Conservation (phyloP, 352 stramenopile genomes). For the Pythium dissotocum region DNA sequence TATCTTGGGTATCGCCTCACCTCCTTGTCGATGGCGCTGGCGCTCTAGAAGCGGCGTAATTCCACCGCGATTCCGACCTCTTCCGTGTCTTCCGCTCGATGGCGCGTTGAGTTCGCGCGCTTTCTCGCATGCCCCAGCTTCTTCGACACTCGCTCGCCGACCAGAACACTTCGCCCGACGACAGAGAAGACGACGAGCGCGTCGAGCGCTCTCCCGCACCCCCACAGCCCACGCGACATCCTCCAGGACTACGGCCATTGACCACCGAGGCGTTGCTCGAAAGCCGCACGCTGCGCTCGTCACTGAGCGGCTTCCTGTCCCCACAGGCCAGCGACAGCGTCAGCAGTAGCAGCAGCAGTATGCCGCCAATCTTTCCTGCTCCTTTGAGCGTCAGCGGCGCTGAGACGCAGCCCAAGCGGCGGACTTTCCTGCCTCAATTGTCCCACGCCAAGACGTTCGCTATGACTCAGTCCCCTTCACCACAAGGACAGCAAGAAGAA, state of each 20-base stretch:
- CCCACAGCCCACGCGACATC: background rate
- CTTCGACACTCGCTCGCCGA: background rate
- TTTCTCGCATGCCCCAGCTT: conserved; percentile 8
- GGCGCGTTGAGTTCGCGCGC: conserved; percentile 6
- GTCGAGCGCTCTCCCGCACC: conserved; percentile 1
- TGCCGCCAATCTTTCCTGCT: conserved; percentile 23
- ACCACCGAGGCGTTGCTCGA: conserved; percentile 36
- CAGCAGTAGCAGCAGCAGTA: conserved; percentile 6
- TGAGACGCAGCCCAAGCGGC: conserved; percentile 14
- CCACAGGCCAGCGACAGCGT: background rate
- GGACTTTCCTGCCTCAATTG: conserved; percentile 30
- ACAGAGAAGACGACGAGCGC: conserved; percentile 11
- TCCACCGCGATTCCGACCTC: conserved; percentile 1
- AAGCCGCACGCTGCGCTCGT: background rate
- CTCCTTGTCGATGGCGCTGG: background rate
- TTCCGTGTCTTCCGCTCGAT: conserved; percentile 3
- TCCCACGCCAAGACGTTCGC: conserved; percentile 23
- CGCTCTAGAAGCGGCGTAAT: background rate
- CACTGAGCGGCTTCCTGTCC: conserved; percentile 1
- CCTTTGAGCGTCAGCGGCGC: conserved; percentile 9
- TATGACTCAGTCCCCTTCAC: conserved; percentile 15
- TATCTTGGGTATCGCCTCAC: background rate
- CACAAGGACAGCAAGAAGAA: conserved; percentile 16
- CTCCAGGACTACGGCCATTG: conserved; percentile 20
- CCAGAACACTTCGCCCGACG: background rate